Percentiles rank a stretch among this genome's conserved stretches.
These are phyloP conservation scores for Danielia oregonensis DNA, from an alignment of 805 yeast species.

Conservation along the genomic window DNA sequence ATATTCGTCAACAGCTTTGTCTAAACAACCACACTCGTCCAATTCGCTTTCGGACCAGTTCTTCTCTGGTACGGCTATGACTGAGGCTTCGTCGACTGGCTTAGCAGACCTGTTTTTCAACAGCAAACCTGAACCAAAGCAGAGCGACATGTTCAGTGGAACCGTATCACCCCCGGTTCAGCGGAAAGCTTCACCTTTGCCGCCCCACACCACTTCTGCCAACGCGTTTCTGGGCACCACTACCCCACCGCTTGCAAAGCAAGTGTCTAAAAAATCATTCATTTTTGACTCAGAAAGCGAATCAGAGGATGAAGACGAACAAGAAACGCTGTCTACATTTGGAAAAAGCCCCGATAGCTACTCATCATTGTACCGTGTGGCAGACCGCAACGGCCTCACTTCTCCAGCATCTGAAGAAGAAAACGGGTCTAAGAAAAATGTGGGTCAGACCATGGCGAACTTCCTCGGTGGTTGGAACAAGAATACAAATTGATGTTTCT, in stretches of 20 bases:
- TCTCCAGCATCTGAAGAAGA: slow-evolving; percentile 20
- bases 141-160: slow-evolving; percentile 6
- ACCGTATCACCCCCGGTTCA: slow-evolving; percentile 22
- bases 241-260: slow-evolving; percentile 19
- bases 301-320: slow-evolving; percentile 29
- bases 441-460: slow-evolving; percentile 32
- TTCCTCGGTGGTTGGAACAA: slow-evolving; percentile 18
- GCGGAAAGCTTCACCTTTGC: slow-evolving; percentile 36
- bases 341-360: slow-evolving; percentile 28
- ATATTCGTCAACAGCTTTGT: slow-evolving; percentile 31
- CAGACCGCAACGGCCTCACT: slow-evolving; percentile 41
- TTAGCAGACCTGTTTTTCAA: slow-evolving; percentile 15
- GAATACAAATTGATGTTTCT: slow-evolving; percentile 1
- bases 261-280: slow-evolving; percentile 24
- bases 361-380: slow-evolving; percentile 49
- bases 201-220: slow-evolving; percentile 41
- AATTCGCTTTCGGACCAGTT: slow-evolving; percentile 37
- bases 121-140: slow-evolving; percentile 4
- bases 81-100: slow-evolving; percentile 7
- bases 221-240: slow-evolving; percentile 35
- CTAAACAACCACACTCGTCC: slow-evolving; percentile 42
- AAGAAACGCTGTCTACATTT: slow-evolving; percentile 9
- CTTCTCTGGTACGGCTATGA: slow-evolving; percentile 24
- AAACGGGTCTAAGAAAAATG: slow-evolving; percentile 18
- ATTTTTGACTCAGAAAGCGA: slow-evolving; percentile 36